Percentiles rank a stretch among this genome's conserved stretches.
Evolutionary conservation across 2,329 filamentous ascomycete species (phyloP).

Genomic region (Monilinia vaccinii-corymbosi): DNA sequence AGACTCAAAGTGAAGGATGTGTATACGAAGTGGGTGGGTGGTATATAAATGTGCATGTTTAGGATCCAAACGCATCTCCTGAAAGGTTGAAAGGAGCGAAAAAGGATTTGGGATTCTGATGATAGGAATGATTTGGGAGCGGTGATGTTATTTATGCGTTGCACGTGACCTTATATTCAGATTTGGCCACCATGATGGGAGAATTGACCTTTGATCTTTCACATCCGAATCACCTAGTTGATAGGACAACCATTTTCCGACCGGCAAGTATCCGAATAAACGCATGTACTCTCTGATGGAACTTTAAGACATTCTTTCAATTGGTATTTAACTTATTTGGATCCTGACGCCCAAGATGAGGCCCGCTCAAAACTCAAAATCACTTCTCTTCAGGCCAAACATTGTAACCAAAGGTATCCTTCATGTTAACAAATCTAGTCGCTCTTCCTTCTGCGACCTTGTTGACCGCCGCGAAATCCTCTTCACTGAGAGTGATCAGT

Average conservation of each 20-base stretch:
- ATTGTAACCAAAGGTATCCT: constrained; percentile 68
- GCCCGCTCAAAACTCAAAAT: not conserved
- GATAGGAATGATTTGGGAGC: too few species aligned
- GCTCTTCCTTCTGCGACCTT: constrained; percentile 56
- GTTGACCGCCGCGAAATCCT: constrained; percentile 49
- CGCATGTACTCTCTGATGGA: not conserved
- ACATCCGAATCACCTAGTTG: too few species aligned
- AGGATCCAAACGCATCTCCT: too few species aligned
- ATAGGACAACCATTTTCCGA: too few species aligned
- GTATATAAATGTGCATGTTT: not conserved
- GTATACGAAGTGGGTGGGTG: not conserved
- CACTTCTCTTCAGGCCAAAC: constrained; percentile 52
- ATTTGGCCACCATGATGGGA: too few species aligned
- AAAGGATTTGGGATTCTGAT: not conserved
- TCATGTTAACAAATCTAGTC: constrained; percentile 72
- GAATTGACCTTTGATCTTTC: too few species aligned
- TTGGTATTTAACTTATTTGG: not conserved
- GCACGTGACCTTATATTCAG: too few species aligned
- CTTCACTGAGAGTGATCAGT: constrained; percentile 53
- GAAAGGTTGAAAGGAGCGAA: not conserved
- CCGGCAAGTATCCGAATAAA: too few species aligned
- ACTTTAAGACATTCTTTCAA: not conserved
- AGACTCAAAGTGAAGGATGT: not conserved
- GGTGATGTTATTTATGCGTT: too few species aligned
- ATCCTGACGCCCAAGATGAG: not conserved